Base-by-base conservation (phyloP, 441 rosid genomes). In the Gossypium davidsonii region DNA sequence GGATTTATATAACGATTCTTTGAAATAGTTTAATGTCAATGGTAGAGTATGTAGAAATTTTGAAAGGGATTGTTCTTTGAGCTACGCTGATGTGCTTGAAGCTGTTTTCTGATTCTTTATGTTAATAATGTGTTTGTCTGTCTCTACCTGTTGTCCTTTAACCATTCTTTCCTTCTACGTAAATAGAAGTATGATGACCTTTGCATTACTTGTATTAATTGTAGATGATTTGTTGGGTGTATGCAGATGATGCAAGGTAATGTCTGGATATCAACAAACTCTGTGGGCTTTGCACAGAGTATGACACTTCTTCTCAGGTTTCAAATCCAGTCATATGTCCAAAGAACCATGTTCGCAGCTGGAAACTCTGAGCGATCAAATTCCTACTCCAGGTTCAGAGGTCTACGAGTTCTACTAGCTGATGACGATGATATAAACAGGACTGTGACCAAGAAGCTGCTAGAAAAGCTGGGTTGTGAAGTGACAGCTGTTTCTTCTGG, bases 181-280 rank as follows among this genome's bases (percentile, higher is more conserved):
- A 31, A 31, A 31, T 67, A n/a, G 42, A n/a, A 49, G 6, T 46
- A 6, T 48, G 56, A 58, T 58, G 74, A 57, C 53, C 74, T 31
- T 23, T n/a, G 25, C 23, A 48, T 25, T 25, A 18, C 58, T 48
- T 67, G 58, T 26, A 10, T 37, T 70, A 18, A 52, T 4, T n/a
- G 20, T 23, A 6, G 20, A 15, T 17, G 57, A 48, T 57, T 1
- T 65, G n/a, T 75, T 46, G 66, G 60, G n/a, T 71, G 60, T 78
- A 17, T 77, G 82, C 85, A 90, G 94, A 82, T 90, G 92, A 88
- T 90, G 94, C 92, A 90, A 80, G 94, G 92, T 37, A 84, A 86
- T 70, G 82, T 90, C 75, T 82, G 87, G 89, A 86, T 84, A 68
- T 83, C 88, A 46, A 79, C 85, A 0, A 83, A 76, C 64, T 79